Evolutionary conservation across 1,139 yeast species (phyloP), one percentile per base, ranked within the genome.

Genomic region (Kodamaea sp.): DNA sequence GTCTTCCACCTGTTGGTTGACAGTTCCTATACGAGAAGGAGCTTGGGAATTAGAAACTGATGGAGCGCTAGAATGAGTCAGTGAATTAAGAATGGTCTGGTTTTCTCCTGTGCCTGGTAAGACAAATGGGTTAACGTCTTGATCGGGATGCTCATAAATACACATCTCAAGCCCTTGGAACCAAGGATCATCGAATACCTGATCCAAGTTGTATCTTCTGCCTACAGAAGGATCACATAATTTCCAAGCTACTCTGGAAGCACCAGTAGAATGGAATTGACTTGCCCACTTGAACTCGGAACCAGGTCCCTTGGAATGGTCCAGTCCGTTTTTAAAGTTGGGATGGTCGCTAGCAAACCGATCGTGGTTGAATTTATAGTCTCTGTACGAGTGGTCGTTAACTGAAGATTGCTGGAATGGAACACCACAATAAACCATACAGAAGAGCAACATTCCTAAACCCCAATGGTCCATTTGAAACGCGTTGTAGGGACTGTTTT

Each of bases 401-500:
- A 63, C 59, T 31, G 67, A 52, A 2, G 89, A 77, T 31, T 66
- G 66, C 38, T 63, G 63, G 53, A 84, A 84, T 1, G 92, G 92
- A 0, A 78, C 73, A 10, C 72, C 74, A 21, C 78, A 72, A 51
- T 78, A 76, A 1, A 79, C 70, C 15, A 83, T 55, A 30, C 83
- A 78, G 52, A 80, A 82, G 28, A 84, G 59, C 19, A 76, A 46
- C 67, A 83, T 72, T 14, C 94, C 94, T 24, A 84, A 59, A 1
- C 86, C 81, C 86, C 89, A 84, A 51, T 68, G 60, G 59, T 84
- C 94, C 74, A 83, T 78, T 43, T 73, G 71, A 50, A 79, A 78
- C 2, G 88, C 84, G 49, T 82, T 78, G 53, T 81, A 83, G 8
- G 76, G 69, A 47, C 64, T 63, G 43, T 68, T 63, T 43, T 70